Conservation (phyloP, 1,139 yeast species). For the Scheffersomyces parashehatae region DNA sequence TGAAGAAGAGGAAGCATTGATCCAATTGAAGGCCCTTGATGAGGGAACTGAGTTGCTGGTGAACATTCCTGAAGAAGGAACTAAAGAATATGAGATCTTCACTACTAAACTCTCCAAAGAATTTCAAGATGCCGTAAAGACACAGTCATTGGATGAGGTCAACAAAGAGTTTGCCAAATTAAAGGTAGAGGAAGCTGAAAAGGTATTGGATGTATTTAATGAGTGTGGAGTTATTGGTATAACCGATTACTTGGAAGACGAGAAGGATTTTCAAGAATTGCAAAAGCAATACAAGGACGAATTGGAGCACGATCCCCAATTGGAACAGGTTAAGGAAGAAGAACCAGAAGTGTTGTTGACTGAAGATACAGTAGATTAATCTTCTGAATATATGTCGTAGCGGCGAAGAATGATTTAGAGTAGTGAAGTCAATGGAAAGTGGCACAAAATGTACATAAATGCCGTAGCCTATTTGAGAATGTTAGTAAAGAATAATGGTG, state of each 20-base stretch:
- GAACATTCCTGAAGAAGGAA: constrained; percentile 62
- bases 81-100: constrained; percentile 54
- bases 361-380: not conserved
- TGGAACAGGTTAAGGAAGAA: constrained; percentile 5
- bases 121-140: constrained; percentile 75
- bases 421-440: too few relatives aligned
- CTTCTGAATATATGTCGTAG: not conserved
- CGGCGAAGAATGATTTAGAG: too few relatives aligned
- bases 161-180: constrained; percentile 81
- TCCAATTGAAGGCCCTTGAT: constrained; percentile 86
- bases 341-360: constrained; percentile 1
- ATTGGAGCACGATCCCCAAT: constrained; percentile 8
- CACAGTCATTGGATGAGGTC: constrained; percentile 73
- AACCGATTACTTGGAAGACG: constrained; percentile 33
- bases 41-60: constrained; percentile 78
- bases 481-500: too few relatives aligned
- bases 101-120: constrained; percentile 53
- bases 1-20: constrained; percentile 68
- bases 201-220: constrained; percentile 69
- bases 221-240: constrained; percentile 84
- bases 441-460: too few relatives aligned
- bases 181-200: constrained; percentile 79
- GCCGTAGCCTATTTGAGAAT: too few relatives aligned
- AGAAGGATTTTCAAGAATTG: constrained; percentile 23
- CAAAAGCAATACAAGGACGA: constrained; percentile 23